Base-by-base conservation (phyloP, 2,329 filamentous ascomycete species). In the Drechslerella stenobrocha region DNA sequence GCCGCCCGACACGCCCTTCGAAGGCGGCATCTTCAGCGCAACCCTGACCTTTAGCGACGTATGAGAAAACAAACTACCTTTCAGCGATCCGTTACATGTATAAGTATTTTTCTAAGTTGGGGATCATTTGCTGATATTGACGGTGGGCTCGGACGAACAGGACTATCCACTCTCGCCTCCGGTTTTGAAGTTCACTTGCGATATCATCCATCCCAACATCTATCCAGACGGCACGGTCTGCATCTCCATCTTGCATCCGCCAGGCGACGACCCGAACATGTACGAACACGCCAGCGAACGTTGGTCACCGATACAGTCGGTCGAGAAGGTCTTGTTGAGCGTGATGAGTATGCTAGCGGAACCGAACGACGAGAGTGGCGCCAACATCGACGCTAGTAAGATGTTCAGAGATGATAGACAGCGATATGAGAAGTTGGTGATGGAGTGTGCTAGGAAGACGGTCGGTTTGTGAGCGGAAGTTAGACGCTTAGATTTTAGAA, bases 281-380 rank as follows among this genome's bases (percentile, higher is more conserved):
- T 97, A 97, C 82, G 92, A 97, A 78, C 89, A 92, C 73, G 92
- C 93, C 5, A 90, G 88, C 1, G 93, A 97, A 80, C 86, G 92
- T 70, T 97, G 92, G 92, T 92, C 88, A 24, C 92, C 92, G 9
- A 96, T 97, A 70, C 93, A 97, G 79, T 93, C 88, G 65, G 92
- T 96, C 72, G 93, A 97, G 79, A 97, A 96, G 81, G 97, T 97
- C 72, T 81, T 97, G 72, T 90, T 97, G 61, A 90, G 86, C 47
- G 92, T 97, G 67, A 97, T 97, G 87, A 96, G 90, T 78, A 97
- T 97, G 91, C 83, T 97, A 45, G 91, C 91, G 0, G 91, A 96
- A 78, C 91, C 92, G 66, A 97, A 97, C 77, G 92, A 97, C 75
- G 92, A 97, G 81, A 93, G 88, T 71, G 92, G 92, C 0, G 92